Percentiles rank a stretch among this genome's conserved stretches.
Evolutionary conservation across 2,329 filamentous ascomycete species (phyloP).

Genomic region (Exophiala mesophila): DNA sequence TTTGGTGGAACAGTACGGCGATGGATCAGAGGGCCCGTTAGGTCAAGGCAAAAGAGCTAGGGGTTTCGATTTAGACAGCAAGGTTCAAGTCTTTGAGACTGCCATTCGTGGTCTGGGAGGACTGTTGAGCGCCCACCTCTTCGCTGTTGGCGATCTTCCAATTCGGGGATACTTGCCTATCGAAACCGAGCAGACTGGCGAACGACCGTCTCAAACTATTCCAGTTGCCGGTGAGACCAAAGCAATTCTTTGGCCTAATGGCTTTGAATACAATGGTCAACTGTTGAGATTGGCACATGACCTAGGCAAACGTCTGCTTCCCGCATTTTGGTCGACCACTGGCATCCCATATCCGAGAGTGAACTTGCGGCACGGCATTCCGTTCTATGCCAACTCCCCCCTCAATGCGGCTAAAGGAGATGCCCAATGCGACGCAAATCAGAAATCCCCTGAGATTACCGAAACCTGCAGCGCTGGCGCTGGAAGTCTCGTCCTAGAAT

Average conservation of each 20-base stretch:
- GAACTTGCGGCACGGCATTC: slow-evolving; percentile 83
- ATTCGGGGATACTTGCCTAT: slow-evolving; percentile 69
- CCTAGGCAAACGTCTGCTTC: slow-evolving; percentile 74
- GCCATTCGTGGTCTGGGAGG: slow-evolving; percentile 91
- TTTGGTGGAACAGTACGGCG: slow-evolving; percentile 78
- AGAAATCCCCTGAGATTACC: slow-evolving; percentile 64
- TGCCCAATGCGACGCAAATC: slow-evolving; percentile 19
- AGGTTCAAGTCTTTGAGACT: slow-evolving; percentile 97
- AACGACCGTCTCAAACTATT: slow-evolving; percentile 18
- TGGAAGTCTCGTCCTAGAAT: slow-evolving; percentile 91
- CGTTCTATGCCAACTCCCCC: slow-evolving; percentile 85
- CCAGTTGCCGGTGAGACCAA: slow-evolving; percentile 17
- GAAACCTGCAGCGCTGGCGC: slow-evolving; percentile 96
- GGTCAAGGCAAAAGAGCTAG: slow-evolving; percentile 67
- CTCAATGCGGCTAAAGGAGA: slow-evolving; percentile 47
- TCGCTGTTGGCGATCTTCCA: slow-evolving; percentile 84
- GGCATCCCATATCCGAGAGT: slow-evolving; percentile 93
- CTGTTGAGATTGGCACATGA: slow-evolving; percentile 84
- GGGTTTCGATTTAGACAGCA: slow-evolving; percentile 93
- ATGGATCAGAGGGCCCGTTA: slow-evolving; percentile 64
- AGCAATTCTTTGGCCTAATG: slow-evolving; percentile 65
- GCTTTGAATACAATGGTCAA: slow-evolving; percentile 82
- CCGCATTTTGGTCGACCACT: slow-evolving; percentile 85
- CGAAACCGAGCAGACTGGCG: slow-evolving; percentile 33
- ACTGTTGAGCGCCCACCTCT: slow-evolving; percentile 85